Conservation (phyloP, 2,329 filamentous ascomycete genomes). For the Pezicula carpinea region DNA sequence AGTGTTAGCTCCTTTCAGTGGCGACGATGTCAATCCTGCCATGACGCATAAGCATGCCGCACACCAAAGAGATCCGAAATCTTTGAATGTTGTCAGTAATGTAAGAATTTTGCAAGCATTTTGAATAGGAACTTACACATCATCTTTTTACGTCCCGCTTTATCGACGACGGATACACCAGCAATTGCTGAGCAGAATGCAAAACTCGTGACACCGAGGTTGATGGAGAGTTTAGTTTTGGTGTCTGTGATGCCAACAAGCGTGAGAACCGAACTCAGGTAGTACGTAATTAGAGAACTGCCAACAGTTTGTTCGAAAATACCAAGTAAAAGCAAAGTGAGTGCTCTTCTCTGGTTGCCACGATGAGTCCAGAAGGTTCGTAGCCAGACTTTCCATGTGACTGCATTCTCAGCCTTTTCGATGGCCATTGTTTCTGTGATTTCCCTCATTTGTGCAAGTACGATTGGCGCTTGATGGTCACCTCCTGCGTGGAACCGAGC, state of each 20-base stretch:
- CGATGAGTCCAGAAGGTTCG: not conserved
- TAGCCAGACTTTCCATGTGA: not conserved
- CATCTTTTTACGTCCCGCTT: not conserved
- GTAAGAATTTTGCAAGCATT: not conserved
- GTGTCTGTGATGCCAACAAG: constrained; percentile 16
- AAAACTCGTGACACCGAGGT: constrained; percentile 3
- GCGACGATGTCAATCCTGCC: not conserved
- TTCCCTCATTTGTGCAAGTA: constrained; percentile 35
- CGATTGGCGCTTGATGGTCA: constrained; percentile 39
- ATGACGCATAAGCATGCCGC: not conserved
- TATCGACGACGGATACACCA: not conserved
- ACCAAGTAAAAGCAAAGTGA: not conserved
- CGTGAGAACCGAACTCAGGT: constrained; percentile 26
- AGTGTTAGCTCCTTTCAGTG: not conserved
- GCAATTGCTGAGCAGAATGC: not conserved
- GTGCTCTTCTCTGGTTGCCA: not conserved
- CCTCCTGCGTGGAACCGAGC: constrained; percentile 51
- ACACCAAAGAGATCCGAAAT: not conserved
- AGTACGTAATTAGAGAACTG: constrained; percentile 27
- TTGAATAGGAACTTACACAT: not conserved
- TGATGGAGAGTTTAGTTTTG: constrained; percentile 21
- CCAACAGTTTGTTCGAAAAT: constrained; percentile 12
- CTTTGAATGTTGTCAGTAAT: not conserved
- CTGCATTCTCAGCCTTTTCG: not conserved
- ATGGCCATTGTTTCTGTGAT: constrained; percentile 1